These are phyloP conservation scores for Kwoniella shivajii DNA, from an alignment of 1,284 basidiomycete species.

Conservation along the genomic window DNA sequence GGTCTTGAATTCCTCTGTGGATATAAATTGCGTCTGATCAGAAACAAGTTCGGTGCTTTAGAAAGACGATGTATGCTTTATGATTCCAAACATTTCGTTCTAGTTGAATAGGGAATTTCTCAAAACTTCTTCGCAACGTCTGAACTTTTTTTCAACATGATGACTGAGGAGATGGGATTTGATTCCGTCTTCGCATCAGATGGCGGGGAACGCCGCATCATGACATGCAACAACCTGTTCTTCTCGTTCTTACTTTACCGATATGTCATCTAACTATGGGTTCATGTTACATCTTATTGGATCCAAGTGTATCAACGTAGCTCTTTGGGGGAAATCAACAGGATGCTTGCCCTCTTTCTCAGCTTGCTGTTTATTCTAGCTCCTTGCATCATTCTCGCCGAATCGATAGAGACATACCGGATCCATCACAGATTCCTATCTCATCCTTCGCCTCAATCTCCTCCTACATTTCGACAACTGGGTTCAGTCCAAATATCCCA, in stretches of 20 bases:
- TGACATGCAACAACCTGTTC: not conserved
- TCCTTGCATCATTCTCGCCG: not conserved
- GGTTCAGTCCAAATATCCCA: constrained; percentile 4
- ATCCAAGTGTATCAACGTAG: no score
- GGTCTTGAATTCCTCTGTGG: constrained; percentile 75
- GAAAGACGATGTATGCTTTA: constrained; percentile 32
- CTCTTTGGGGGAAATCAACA: no score
- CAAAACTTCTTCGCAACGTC: constrained; percentile 1
- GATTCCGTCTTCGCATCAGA: constrained; percentile 2
- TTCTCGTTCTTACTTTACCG: not conserved
- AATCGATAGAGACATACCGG: constrained; percentile 11
- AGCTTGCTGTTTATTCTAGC: not conserved
- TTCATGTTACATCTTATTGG: no score
- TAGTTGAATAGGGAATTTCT: no score
- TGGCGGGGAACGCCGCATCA: not conserved
- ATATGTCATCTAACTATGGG: no score
- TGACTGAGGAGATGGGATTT: not conserved
- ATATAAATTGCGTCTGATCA: constrained; percentile 37
- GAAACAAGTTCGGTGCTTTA: constrained; percentile 61
- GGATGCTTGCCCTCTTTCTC: not conserved
- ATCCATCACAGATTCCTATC: constrained; percentile 29
- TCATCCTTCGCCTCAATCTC: constrained; percentile 12
- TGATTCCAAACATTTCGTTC: not conserved
- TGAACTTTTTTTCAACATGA: no score
- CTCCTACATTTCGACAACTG: constrained; percentile 15